Conservation (phyloP, 2,329 filamentous ascomycete genomes). For the Monosporascus cannonballus region DNA sequence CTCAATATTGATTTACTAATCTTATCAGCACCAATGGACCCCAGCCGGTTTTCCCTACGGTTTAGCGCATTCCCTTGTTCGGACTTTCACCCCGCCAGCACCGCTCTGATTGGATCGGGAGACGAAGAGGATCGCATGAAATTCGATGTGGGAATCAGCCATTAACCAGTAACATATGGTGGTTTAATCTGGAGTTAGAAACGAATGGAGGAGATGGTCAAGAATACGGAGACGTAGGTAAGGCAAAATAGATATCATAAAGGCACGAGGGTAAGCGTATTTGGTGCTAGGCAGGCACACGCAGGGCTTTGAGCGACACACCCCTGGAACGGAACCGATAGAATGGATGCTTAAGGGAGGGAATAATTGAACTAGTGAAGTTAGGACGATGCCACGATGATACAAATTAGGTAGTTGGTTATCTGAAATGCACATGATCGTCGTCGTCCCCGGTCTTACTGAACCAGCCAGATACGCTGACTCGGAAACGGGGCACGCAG, state of each 20-base stretch:
- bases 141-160: not conserved
- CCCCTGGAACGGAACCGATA: too few relatives aligned
- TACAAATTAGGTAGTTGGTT: not conserved
- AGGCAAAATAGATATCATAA: not conserved
- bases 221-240: not conserved
- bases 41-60: not conserved
- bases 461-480: not conserved
- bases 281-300: not conserved
- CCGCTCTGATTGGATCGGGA: constrained; percentile 3
- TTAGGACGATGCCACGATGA: not conserved
- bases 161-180: not conserved
- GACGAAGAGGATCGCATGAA: not conserved
- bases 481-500: not conserved
- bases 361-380: not conserved
- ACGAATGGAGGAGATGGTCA: not conserved
- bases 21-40: not conserved
- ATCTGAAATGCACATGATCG: not conserved
- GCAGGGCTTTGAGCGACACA: not conserved
- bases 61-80: not conserved
- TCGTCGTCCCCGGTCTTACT: not conserved
- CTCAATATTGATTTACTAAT: not conserved
- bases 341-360: too few relatives aligned
- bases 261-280: not conserved
- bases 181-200: too few relatives aligned
- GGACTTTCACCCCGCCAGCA: not conserved